Base-by-base conservation (phyloP, 805 yeast genomes). In the Helenozyma baotianmanensis region DNA sequence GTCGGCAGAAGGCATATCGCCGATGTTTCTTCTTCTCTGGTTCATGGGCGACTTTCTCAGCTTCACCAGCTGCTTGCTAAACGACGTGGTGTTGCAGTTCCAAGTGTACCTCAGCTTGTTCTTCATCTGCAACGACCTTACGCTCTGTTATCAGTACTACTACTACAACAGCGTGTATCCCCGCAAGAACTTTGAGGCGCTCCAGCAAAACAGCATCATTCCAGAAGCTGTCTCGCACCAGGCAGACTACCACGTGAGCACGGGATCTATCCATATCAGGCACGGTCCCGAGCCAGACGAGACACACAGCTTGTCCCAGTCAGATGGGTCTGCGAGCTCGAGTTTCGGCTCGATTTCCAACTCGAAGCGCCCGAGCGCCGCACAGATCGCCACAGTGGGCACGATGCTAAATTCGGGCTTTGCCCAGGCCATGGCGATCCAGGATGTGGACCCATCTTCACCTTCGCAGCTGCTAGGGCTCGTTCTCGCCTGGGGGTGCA, bases 401-500 rank as follows among this genome's bases (percentile, higher is more conserved):
- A 36, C 39, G 4, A 22, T 40, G 6, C 13, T 44, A 13, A 44
- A 48, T 22, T 36, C 49, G 1, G 45, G 43, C 5, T n/a, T 35
- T 3, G 24, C 42, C 5, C 29, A 31, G 6, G 54, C 51, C 5
- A 33, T 39, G 35, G 23, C 42, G 3, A 19, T 31, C 14, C 15
- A 24, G 2, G 19, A 17, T 17, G n/a, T 25, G 6, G 15, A 3
- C 13, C 9, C 21, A 4, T 11, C 33, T 3, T 24, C 35, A 1
- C n/a, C 18, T 9, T 26, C 25, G 12, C 36, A 43, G 17, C 14
- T 17, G 15, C 11, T 40, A 12, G 55, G 49, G 3, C 29, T 36
- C 1, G 23, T 48, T 13, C 48, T 83, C 25, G 88, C 97, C 0
- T 89, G 96, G 94, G 46, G 70, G 2, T 86, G 95, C 42, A 84